phyloP scores from a whole-genome alignment of 176 grass and related monocot genomes.

The Rhynchospora tenuis region DNA sequence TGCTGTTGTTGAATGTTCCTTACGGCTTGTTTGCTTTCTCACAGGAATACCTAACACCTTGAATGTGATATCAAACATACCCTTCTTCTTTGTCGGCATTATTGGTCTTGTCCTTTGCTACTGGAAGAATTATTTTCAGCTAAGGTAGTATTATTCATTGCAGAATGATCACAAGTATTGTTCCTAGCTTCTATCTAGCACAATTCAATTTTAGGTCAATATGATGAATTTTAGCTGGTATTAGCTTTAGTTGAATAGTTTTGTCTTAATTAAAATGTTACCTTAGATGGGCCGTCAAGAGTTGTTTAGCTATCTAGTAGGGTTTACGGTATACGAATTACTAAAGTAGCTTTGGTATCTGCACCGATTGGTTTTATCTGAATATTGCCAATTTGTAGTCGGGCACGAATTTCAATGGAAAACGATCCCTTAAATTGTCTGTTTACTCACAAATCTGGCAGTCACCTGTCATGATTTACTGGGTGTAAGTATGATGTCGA shows the following conservation, averaged over 20 bases:
- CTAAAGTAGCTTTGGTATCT: not conserved
- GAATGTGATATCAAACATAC: conserved; percentile 87
- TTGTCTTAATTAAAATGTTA: not conserved
- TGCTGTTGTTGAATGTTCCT: not conserved
- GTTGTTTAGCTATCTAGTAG: not conserved
- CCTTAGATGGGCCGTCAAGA: not conserved
- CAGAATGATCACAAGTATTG: not conserved
- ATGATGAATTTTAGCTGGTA: not conserved
- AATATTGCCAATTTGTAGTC: not conserved
- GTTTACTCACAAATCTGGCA: not conserved
- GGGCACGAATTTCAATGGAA: not conserved
- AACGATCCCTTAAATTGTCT: not conserved
- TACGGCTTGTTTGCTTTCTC: not conserved
- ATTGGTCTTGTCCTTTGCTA: conserved; percentile 58
- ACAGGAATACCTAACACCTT: conserved; percentile 85
- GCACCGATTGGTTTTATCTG: not conserved
- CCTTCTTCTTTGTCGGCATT: conserved; percentile 74
- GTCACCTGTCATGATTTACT: not conserved
- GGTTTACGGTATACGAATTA: not conserved
- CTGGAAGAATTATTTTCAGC: conserved; percentile 66
- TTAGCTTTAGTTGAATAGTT: not conserved
- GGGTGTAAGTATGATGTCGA: not conserved
- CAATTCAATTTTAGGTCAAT: not conserved
- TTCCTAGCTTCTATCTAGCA: not conserved
- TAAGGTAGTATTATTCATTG: conserved; percentile 40